Evolutionary conservation across 306 rosid species (phyloP).

Genomic region (Vigna radiata): DNA sequence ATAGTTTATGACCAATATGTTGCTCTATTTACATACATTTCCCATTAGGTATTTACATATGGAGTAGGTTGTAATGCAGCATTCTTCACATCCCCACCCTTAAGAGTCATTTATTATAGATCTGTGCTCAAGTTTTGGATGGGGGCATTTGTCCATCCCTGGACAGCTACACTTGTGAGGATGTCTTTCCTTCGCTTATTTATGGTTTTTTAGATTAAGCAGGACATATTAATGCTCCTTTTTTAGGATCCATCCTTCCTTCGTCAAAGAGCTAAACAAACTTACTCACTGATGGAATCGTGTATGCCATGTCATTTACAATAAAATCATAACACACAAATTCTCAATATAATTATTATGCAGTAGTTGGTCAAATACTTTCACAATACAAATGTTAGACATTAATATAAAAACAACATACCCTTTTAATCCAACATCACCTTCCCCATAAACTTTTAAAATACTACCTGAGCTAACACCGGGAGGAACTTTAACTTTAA

Average conservation of each 20-base stretch:
- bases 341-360: conserved; percentile 22
- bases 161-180: neutral
- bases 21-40: conserved; percentile 12
- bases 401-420: conserved; percentile 54
- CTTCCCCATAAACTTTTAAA: conserved; percentile 93
- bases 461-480: conserved; percentile 93
- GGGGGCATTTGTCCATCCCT: conserved; percentile 23
- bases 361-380: conserved; percentile 35
- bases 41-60: conserved; percentile 6
- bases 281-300: conserved; percentile 12
- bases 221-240: conserved; percentile 31
- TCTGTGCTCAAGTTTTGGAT: conserved; percentile 10
- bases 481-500: conserved; percentile 93
- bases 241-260: conserved; percentile 16
- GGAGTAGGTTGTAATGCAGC: neutral
- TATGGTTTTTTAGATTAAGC: conserved; percentile 24
- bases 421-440: conserved; percentile 94
- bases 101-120: conserved; percentile 11
- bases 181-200: conserved; percentile 15
- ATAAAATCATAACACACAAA: conserved; percentile 10
- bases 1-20: neutral
- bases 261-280: conserved; percentile 19
- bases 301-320: conserved; percentile 32
- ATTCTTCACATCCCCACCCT: conserved; percentile 18
- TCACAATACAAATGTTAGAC: conserved; percentile 24